Percentiles rank a stretch among this genome's conserved stretches.
phyloP scores from a whole-genome alignment of 202 grass and related monocot genomes.

The Digitaria exilis region DNA sequence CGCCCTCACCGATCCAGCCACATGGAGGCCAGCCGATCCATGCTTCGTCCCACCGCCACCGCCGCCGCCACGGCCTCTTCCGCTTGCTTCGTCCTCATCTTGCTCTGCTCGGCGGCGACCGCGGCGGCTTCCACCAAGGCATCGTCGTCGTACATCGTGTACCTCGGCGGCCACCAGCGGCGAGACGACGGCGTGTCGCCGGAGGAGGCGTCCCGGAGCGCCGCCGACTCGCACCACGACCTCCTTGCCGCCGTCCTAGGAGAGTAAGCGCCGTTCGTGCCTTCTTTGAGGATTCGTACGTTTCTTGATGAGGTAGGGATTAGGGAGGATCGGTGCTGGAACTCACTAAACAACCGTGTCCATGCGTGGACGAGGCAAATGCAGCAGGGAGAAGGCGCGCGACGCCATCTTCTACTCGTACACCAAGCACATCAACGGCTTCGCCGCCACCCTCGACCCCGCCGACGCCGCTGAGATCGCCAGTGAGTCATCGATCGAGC shows the following conservation, averaged over 20 bases:
- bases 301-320: neutral
- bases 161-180: slow-evolving; percentile 56
- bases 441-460: slow-evolving; percentile 68
- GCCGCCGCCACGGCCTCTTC: neutral
- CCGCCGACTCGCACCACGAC: slow-evolving; percentile 60
- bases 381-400: slow-evolving; percentile 57
- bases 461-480: slow-evolving; percentile 50
- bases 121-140: neutral
- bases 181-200: slow-evolving; percentile 6
- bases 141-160: slow-evolving; percentile 67
- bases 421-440: slow-evolving; percentile 81
- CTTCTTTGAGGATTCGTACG: neutral
- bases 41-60: neutral
- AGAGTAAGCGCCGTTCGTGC: slow-evolving; percentile 45
- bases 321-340: neutral
- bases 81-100: neutral
- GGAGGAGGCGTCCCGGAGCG: slow-evolving; percentile 30
- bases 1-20: neutral
- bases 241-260: slow-evolving; percentile 63
- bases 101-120: slow-evolving; percentile 17
- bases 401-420: slow-evolving; percentile 92
- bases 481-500: slow-evolving; percentile 43
- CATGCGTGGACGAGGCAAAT: neutral
- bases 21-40: slow-evolving; percentile 11
- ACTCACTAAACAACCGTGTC: neutral